These are phyloP conservation scores for Alloascoidea africana DNA, from an alignment of 805 yeast species.

Conservation along the genomic window DNA sequence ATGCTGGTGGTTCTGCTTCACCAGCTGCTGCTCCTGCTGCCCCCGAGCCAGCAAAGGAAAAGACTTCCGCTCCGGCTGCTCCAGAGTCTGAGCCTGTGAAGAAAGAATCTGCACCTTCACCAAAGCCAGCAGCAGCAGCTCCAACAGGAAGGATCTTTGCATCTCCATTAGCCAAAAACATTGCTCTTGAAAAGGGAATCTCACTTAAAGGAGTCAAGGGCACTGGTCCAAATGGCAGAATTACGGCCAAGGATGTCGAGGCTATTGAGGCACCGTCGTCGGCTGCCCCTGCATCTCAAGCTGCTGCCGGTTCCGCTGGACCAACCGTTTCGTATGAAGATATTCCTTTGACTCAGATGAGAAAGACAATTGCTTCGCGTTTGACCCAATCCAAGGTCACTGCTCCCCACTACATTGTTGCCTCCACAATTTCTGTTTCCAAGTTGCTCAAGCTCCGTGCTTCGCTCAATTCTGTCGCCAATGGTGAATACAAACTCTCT, in stretches of 20 bases:
- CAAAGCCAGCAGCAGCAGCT: constrained; percentile 10
- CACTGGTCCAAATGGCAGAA: constrained; percentile 92
- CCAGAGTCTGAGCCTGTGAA: constrained; percentile 12
- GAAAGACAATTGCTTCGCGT: constrained; percentile 86
- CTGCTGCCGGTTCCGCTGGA: constrained; percentile 26
- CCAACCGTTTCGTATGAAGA: constrained; percentile 53
- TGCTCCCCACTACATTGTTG: constrained; percentile 86
- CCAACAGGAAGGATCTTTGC: constrained; percentile 63
- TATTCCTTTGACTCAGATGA: constrained; percentile 79
- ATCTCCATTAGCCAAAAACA: constrained; percentile 86
- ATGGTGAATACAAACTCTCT: constrained; percentile 80
- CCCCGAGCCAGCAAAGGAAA: constrained; percentile 18
- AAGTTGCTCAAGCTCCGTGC: constrained; percentile 87
- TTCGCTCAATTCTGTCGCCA: constrained; percentile 71
- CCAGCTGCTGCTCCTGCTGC: constrained; percentile 28
- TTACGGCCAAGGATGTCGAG: constrained; percentile 84
- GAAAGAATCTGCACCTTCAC: constrained; percentile 6
- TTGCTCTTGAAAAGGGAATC: constrained; percentile 87
- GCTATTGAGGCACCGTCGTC: constrained; percentile 32
- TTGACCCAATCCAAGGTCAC: constrained; percentile 71
- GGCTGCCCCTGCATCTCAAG: constrained; percentile 18
- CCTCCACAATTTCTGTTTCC: constrained; percentile 73
- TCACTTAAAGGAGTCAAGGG: constrained; percentile 77
- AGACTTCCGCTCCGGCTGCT: constrained; percentile 15
- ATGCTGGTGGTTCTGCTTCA: constrained; percentile 43